Base-by-base conservation (phyloP, 257 asterid genomes). In the Ocimum tenuiflorum region DNA sequence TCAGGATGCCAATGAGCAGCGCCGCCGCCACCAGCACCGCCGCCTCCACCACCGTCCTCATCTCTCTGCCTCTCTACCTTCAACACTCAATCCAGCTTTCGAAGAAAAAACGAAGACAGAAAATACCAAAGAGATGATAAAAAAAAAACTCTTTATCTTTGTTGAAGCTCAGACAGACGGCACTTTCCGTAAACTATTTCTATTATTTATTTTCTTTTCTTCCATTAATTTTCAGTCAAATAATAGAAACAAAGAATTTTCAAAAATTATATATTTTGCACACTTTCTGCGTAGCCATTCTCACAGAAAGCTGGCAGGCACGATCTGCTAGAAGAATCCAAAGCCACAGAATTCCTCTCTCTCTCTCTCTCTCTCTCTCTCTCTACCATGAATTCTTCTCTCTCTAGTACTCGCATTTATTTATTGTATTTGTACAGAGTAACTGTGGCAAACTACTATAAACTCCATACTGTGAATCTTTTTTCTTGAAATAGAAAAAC, bases 251-350 rank as follows among this genome's bases (percentile, higher is more conserved):
- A 65, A 66, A 73, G 70, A 60, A n/a, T n/a, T 70, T 69, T 74
- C 60, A 69, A 65, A 53, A 55, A 68, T 56, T 62, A 43, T 66
- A 71, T 70, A 65, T 68, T 68, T 68, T 73, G 68, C 65, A 73
- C 66, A 39, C 73, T 78, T 73, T 72, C 55, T 80, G 70, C 45
- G 38, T 71, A 69, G 82, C 80, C 80, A 81, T 76, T 81, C 81
- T 63, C 74, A 60, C 70, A 23, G 70, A 85, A 87, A 91, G 96
- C 95, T 89, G 98, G 96, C 98, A 91, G 88, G 88, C 96, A 91
- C 95, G 89, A 85, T 81, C 84, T 78, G 83, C 81, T 75, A 67
- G 59, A 81, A 88, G 95, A 82, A 87, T 85, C 95, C 95, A 85
- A 87, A 81, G 95, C 91, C 89, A 83, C 89, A 60, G 78, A 87